Conservation (phyloP, 495 filamentous ascomycete genomes). For the Penicillium argentinense region DNA sequence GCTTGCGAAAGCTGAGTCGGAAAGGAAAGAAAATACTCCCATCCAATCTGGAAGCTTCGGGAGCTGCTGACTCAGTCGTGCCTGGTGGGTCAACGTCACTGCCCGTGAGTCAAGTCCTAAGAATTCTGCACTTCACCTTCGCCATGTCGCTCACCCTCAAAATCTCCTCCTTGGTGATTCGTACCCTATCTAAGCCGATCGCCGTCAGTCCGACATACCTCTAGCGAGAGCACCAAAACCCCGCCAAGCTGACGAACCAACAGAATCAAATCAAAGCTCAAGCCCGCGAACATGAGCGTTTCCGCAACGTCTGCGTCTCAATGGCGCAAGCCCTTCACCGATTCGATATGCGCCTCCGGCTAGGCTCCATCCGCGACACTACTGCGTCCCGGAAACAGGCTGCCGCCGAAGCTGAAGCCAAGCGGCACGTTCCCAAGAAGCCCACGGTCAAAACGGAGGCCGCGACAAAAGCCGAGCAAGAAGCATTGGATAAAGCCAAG, state of each 20-base stretch:
- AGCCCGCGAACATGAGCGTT: conserved; percentile 90
- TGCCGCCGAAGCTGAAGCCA: conserved; percentile 47
- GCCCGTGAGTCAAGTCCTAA: conserved; percentile 13
- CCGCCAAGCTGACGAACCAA: conserved; percentile 41
- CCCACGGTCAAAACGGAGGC: conserved; percentile 82
- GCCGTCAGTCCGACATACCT: conserved; percentile 50
- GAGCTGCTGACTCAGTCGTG: conserved; percentile 8
- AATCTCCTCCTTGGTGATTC: conserved; percentile 64
- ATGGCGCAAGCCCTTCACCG: conserved; percentile 88
- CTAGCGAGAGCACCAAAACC: conserved; percentile 18
- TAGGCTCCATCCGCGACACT: conserved; percentile 80
- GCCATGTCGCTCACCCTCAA: conserved; percentile 63
- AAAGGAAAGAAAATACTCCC: neutral
- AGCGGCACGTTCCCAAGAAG: conserved; percentile 63
- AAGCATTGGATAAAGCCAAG: conserved; percentile 48
- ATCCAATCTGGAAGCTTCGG: neutral
- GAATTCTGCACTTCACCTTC: neutral
- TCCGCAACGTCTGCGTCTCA: conserved; percentile 68
- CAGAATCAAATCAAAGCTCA: conserved; percentile 93
- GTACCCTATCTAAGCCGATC: conserved; percentile 72
- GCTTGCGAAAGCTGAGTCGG: too few relatives aligned
- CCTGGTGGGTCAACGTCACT: conserved; percentile 6
- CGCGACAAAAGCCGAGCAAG: conserved; percentile 63
- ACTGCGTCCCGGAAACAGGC: conserved; percentile 57
- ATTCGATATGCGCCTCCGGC: conserved; percentile 87